phyloP scores from a whole-genome alignment of 2,329 filamentous ascomycete species.

The Penicillium sp. region DNA sequence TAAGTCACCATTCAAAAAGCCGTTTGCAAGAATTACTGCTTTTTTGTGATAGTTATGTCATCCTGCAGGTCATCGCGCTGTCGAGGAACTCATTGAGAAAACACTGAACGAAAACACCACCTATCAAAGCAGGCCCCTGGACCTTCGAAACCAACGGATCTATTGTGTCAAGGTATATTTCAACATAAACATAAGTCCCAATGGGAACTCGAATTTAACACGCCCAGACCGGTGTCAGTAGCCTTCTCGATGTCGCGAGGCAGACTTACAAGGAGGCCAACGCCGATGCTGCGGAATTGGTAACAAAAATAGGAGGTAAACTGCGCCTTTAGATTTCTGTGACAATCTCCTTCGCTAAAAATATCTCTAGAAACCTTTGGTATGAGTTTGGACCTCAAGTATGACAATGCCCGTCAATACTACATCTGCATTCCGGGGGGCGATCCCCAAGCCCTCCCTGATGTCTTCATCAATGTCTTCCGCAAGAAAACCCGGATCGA shows the following conservation, averaged over 20 bases:
- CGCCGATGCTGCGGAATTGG: conserved; percentile 72
- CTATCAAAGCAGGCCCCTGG: conserved; percentile 76
- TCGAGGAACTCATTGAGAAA: conserved; percentile 66
- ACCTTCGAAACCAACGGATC: conserved; percentile 83
- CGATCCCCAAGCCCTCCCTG: conserved; percentile 66
- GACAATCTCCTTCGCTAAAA: conserved; percentile 22
- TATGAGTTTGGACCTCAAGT: conserved; percentile 69
- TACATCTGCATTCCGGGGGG: conserved; percentile 68
- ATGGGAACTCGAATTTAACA: conserved; percentile 7
- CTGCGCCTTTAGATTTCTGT: neutral
- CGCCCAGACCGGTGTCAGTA: conserved; percentile 71
- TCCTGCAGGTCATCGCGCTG: conserved; percentile 60
- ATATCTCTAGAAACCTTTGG: conserved; percentile 55
- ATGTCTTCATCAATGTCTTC: conserved; percentile 75
- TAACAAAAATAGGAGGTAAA: conserved; percentile 66
- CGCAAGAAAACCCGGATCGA: conserved; percentile 75
- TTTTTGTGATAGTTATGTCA: conserved; percentile 58
- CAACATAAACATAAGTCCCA: conserved; percentile 6
- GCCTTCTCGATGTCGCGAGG: conserved; percentile 82
- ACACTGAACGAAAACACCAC: conserved; percentile 80
- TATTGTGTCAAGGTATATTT: conserved; percentile 75
- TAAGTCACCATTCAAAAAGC: conserved; percentile 41
- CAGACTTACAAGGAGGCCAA: conserved; percentile 89
- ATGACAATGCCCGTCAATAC: conserved; percentile 75
- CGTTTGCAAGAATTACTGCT: neutral